These are phyloP conservation scores for Acacia crassicarpa DNA, from an alignment of 306 rosid genomes.

Conservation along the genomic window DNA sequence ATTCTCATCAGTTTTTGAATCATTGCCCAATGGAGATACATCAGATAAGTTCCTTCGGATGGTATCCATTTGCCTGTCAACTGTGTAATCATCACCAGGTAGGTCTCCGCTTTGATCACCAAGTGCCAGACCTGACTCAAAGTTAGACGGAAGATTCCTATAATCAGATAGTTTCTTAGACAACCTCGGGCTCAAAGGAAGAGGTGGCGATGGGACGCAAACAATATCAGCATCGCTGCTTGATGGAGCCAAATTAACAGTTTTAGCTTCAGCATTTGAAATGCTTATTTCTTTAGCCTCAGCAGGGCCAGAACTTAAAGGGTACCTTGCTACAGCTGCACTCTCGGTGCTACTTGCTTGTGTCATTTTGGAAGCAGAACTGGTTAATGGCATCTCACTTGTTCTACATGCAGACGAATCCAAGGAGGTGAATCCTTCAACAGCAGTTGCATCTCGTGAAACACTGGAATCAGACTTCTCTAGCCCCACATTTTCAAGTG, in stretches of 20 bases:
- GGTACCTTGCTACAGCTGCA: conserved; percentile 56
- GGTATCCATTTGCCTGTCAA: conserved; percentile 72
- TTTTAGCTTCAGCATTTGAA: conserved; percentile 60
- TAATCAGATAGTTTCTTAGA: conserved; percentile 83
- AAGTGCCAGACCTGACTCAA: conserved; percentile 42
- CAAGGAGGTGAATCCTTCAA: conserved; percentile 60
- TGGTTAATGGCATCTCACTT: conserved; percentile 45
- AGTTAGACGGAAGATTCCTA: conserved; percentile 61
- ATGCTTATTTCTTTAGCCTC: conserved; percentile 59
- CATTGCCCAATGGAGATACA: conserved; percentile 48
- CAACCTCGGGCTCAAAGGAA: conserved; percentile 84
- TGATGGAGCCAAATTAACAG: conserved; percentile 54
- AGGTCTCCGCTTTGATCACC: conserved; percentile 67
- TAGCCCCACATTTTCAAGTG: conserved; percentile 61
- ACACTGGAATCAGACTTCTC: conserved; percentile 75
- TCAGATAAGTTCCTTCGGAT: conserved; percentile 64
- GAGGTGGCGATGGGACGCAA: conserved; percentile 68
- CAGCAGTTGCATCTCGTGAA: conserved; percentile 54
- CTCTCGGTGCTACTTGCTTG: conserved; percentile 54
- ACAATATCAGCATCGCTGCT: conserved; percentile 64
- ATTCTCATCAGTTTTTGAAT: conserved; percentile 42
- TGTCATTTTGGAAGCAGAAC: conserved; percentile 56
- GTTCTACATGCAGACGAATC: conserved; percentile 57
- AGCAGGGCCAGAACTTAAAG: conserved; percentile 51
- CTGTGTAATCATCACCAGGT: conserved; percentile 60